These are phyloP conservation scores for Cylindrotheca closterium DNA, from an alignment of 108 stramenopile genomes.

Conservation along the genomic window DNA sequence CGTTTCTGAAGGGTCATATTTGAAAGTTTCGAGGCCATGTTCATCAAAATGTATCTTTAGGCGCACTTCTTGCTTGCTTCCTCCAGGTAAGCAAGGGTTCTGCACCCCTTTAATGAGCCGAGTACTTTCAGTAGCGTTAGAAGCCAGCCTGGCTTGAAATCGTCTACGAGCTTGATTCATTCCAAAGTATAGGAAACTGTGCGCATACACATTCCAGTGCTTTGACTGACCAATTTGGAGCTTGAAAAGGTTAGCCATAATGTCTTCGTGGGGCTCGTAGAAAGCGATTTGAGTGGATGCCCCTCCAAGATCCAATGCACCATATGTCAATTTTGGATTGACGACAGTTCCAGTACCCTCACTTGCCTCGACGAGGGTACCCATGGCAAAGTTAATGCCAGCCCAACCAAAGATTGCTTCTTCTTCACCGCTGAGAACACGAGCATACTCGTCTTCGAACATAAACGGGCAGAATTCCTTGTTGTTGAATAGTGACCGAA, in stretches of 20 bases:
- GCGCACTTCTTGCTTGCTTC: conserved; percentile 30
- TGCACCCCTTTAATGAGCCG: conserved; percentile 50
- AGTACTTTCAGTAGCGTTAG: conserved; percentile 16
- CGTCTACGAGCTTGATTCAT: conserved; percentile 66
- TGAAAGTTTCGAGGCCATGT: conserved; percentile 38
- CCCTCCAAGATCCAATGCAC: conserved; percentile 92
- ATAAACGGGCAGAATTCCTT: conserved; percentile 60
- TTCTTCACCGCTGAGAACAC: conserved; percentile 90
- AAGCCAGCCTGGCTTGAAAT: conserved; percentile 36
- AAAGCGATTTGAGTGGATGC: conserved; percentile 90
- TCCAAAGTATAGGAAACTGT: conserved; percentile 90
- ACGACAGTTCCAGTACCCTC: conserved; percentile 52
- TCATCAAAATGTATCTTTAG: conserved; percentile 56
- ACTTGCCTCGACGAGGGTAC: conserved; percentile 59
- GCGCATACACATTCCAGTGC: conserved; percentile 89
- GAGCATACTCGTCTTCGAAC: conserved; percentile 74
- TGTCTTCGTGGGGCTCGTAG: conserved; percentile 71
- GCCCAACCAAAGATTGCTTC: conserved; percentile 90
- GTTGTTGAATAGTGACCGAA: conserved; percentile 60
- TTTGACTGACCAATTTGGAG: conserved; percentile 83
- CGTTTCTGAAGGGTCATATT: conserved; percentile 16
- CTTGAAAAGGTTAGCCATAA: conserved; percentile 76
- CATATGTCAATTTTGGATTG: conserved; percentile 68
- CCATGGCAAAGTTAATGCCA: conserved; percentile 78
- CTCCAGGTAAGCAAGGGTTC: conserved; percentile 79